phyloP scores from a whole-genome alignment of 768 basidiomycete species.

The Mycena sanguinolenta region DNA sequence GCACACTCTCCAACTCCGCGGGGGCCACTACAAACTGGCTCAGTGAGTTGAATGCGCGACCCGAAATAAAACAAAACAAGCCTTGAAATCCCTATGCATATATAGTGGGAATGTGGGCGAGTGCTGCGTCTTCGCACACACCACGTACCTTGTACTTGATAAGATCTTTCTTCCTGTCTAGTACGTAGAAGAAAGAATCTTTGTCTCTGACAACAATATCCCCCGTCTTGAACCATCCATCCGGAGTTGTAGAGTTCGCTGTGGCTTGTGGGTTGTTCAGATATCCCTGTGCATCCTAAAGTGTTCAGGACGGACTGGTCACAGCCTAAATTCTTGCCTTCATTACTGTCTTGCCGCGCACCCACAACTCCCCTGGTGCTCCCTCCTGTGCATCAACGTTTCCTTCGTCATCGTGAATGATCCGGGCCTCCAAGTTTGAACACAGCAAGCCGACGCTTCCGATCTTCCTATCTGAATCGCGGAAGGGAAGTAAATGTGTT shows the following conservation, averaged over 20 bases:
- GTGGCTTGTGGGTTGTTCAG: constrained; percentile 81
- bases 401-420: constrained; percentile 65
- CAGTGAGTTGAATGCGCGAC: neutral
- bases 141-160: constrained; percentile 80
- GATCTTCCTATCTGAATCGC: constrained; percentile 54
- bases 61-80: too few species aligned
- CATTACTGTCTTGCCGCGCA: constrained; percentile 76
- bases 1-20: constrained; percentile 84
- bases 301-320: too few species aligned
- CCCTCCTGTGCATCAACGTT: constrained; percentile 54
- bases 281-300: too few species aligned
- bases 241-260: constrained; percentile 70
- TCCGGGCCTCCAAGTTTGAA: constrained; percentile 71
- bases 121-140: too few species aligned
- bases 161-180: constrained; percentile 80
- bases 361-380: constrained; percentile 75
- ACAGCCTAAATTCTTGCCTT: constrained; percentile 63
- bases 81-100: constrained; percentile 78
- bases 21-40: constrained; percentile 72
- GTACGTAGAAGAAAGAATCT: constrained; percentile 77
- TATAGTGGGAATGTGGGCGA: too few species aligned
- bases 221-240: constrained; percentile 92
- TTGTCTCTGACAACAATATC: constrained; percentile 77
- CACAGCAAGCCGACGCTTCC: constrained; percentile 70
- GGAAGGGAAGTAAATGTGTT: constrained; percentile 55